Evolutionary conservation across 495 filamentous ascomycete genomes (phyloP).

Genomic region (Barbatosphaeria neglecta): DNA sequence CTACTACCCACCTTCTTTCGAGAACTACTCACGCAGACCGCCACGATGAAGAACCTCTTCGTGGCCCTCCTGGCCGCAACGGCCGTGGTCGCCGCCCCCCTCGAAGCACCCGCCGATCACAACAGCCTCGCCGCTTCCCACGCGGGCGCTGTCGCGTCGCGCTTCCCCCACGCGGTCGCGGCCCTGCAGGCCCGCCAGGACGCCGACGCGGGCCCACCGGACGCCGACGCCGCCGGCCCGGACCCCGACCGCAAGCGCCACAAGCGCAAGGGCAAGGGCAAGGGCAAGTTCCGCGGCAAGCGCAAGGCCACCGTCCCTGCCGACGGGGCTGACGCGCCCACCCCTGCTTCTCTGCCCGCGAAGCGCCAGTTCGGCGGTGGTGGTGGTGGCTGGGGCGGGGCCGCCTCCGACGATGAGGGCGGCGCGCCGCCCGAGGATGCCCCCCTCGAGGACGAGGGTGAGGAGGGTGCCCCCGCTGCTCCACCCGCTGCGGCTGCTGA

Average conservation of each 20-base stretch:
- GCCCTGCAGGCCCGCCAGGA: neutral
- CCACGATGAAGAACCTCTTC: neutral
- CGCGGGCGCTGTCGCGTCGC: neutral
- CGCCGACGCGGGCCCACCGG: neutral
- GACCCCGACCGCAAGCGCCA: neutral
- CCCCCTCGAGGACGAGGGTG: neutral
- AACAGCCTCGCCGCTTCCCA: neutral
- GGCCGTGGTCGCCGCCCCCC: neutral
- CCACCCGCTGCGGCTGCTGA: neutral
- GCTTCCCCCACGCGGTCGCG: neutral
- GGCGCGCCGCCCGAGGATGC: too few relatives aligned
- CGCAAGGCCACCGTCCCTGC: neutral
- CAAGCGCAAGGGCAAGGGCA: neutral
- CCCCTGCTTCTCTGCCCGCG: neutral
- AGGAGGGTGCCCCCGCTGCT: neutral
- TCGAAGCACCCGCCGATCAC: neutral
- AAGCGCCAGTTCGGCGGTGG: too few relatives aligned
- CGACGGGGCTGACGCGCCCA: neutral
- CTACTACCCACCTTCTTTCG: too few relatives aligned
- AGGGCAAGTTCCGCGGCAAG: neutral
- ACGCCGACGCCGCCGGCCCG: neutral
- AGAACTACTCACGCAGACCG: too few relatives aligned
- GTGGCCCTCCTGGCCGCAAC: neutral
- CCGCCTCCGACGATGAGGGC: too few relatives aligned
- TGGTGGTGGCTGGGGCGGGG: too few relatives aligned